These are phyloP conservation scores for Dipteronia dyeriana DNA, from an alignment of 345 rosid species.

Conservation along the genomic window DNA sequence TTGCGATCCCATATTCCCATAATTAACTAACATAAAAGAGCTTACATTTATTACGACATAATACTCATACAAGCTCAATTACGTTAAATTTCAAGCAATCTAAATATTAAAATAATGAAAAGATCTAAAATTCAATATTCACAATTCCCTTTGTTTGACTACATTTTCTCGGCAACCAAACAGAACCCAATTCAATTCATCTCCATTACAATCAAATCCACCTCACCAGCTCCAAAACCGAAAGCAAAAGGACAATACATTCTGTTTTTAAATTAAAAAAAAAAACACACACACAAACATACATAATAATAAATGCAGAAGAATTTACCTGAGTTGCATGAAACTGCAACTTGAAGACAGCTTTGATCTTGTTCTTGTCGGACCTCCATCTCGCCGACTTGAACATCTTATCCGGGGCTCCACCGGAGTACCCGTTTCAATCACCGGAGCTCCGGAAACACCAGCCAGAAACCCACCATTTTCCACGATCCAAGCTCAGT, in stretches of 20 bases:
- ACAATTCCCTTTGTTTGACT: conserved; percentile 10
- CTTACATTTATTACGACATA: neutral
- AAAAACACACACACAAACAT: conserved; percentile 1
- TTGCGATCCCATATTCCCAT: conserved; percentile 8
- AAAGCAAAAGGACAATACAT: neutral
- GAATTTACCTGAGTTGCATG: conserved; percentile 75
- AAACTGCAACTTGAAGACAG: conserved; percentile 79
- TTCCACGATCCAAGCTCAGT: conserved; percentile 29
- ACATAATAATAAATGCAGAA: neutral
- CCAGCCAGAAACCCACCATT: conserved; percentile 34
- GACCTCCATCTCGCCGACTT: conserved; percentile 75
- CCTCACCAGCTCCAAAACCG: neutral
- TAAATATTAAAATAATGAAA: neutral
- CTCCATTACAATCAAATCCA: neutral
- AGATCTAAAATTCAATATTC: conserved; percentile 2
- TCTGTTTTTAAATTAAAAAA: neutral
- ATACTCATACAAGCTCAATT: neutral
- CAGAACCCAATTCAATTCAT: conserved; percentile 14
- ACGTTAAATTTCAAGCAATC: neutral
- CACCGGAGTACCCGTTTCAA: conserved; percentile 7
- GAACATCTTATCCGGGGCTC: conserved; percentile 60
- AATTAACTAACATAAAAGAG: neutral
- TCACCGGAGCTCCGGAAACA: conserved; percentile 38
- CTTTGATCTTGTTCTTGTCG: conserved; percentile 81
- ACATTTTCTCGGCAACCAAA: conserved; percentile 33